These are phyloP conservation scores for Anacardium occidentale DNA, from an alignment of 345 rosid genomes.

Conservation along the genomic window DNA sequence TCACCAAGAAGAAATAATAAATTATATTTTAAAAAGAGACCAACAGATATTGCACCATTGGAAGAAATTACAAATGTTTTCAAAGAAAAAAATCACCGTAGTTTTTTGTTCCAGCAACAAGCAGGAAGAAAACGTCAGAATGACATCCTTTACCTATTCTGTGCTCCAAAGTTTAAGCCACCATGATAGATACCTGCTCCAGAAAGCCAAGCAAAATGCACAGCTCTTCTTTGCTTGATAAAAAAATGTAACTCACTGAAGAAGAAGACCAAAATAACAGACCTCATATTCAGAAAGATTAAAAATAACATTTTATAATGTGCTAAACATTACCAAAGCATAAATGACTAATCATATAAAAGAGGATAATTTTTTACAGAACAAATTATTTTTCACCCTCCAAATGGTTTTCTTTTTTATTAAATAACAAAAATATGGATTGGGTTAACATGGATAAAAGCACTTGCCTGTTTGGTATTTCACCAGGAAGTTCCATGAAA, in stretches of 20 bases:
- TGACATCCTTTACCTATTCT: constrained; percentile 59
- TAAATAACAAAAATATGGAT: not conserved
- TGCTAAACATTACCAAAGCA: constrained; percentile 11
- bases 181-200: constrained; percentile 98
- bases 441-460: constrained; percentile 4
- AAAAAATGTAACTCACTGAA: constrained; percentile 91
- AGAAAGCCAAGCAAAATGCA: constrained; percentile 99
- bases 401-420: not conserved
- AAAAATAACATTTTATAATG: not conserved
- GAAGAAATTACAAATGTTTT: not conserved
- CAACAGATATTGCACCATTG: not conserved
- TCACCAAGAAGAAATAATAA: not conserved
- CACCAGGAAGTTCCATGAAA: constrained; percentile 99
- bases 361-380: not conserved
- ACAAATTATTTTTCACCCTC: constrained; percentile 2
- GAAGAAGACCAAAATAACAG: constrained; percentile 18
- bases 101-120: constrained; percentile 11
- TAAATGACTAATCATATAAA: not conserved
- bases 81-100: constrained; percentile 2
- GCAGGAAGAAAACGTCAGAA: constrained; percentile 25
- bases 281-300: constrained; percentile 15
- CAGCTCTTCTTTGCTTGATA: constrained; percentile 96
- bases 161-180: constrained; percentile 92
- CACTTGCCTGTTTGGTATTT: constrained; percentile 93
- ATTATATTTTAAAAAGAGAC: constrained; percentile 3